Conservation (phyloP, 352 stramenopile species). For the Pythium periplocum region DNA sequence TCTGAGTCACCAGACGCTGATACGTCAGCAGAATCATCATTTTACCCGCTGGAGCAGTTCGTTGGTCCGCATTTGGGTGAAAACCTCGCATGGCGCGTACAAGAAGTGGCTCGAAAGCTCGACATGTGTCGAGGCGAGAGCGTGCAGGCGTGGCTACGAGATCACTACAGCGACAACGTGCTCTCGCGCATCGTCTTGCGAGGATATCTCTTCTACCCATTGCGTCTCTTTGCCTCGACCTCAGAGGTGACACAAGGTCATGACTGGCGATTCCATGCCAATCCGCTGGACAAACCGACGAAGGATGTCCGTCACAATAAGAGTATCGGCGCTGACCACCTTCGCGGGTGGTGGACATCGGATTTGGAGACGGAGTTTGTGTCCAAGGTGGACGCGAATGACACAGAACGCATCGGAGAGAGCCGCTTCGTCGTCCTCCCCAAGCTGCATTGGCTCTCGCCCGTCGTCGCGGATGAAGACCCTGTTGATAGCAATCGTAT, state of each 20-base stretch:
- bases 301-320: conserved; percentile 14
- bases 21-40: neutral
- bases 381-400: conserved; percentile 30
- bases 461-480: conserved; percentile 35
- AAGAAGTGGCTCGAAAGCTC: conserved; percentile 65
- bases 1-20: neutral
- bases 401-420: conserved; percentile 16
- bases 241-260: conserved; percentile 34
- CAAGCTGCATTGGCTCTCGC: conserved; percentile 65
- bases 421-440: conserved; percentile 58
- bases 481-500: conserved; percentile 8
- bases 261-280: conserved; percentile 42
- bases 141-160: conserved; percentile 43
- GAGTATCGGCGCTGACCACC: conserved; percentile 34
- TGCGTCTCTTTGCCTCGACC: conserved; percentile 38
- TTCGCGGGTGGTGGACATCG: conserved; percentile 66
- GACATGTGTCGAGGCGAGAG: conserved; percentile 48
- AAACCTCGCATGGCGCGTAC: conserved; percentile 63
- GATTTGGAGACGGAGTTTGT: conserved; percentile 39
- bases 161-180: conserved; percentile 47
- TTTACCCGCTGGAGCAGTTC: conserved; percentile 52
- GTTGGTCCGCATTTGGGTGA: conserved; percentile 68
- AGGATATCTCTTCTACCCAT: conserved; percentile 65
- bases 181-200: conserved; percentile 52
- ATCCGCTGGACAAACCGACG: conserved; percentile 9